Base-by-base conservation (phyloP, 768 basidiomycete species). In the Collybiopsis confluens region DNA sequence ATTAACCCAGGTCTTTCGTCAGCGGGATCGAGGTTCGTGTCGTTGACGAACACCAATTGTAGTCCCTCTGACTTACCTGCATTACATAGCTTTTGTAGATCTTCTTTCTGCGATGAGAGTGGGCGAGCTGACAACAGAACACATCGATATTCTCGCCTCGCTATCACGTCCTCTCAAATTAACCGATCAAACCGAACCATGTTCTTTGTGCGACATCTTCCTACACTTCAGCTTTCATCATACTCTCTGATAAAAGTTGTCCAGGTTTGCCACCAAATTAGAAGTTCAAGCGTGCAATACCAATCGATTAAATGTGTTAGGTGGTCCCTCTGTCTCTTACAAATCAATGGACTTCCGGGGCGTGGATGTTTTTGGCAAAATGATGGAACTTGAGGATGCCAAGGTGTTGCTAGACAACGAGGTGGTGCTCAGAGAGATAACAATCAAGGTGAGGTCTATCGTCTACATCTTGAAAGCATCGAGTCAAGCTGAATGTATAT, bases 61-160 rank as follows among this genome's bases (percentile, higher is more conserved):
- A 21, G 4, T 16, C 47, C 45, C 58, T 26, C 6, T 42, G 54
- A 38, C 33, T 51, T 35, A 37, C 26, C 37, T 26, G n/a, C 23
- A 6, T n/a, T 20, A 23, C 18, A 30, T 37, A 36, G 45, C 26
- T 18, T 54, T 30, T 30, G 41, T 53, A 3, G 76, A 86, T 62
- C 89, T 96, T 74, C 74, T 97, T 52, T 90, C 91, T 59, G 84
- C 92, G 62, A 93, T 96, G 87, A 82, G 93, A 16, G 81, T 82
- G 52, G 93, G 92, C 0, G 65, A 61, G 6, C 68, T 94, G 27
- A 74, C 77, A 0, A 57, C 64, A 2, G 59, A 68, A 13, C 88
- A 90, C 11, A 77, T 88, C 50, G 40, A 59, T 21, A 73, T 68
- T 40, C 84, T 95, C 64, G 71, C 67, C 48, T 61, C 67, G 1